These are phyloP conservation scores for Gynostemma pentaphyllum DNA, from an alignment of 306 rosid species.

Conservation along the genomic window DNA sequence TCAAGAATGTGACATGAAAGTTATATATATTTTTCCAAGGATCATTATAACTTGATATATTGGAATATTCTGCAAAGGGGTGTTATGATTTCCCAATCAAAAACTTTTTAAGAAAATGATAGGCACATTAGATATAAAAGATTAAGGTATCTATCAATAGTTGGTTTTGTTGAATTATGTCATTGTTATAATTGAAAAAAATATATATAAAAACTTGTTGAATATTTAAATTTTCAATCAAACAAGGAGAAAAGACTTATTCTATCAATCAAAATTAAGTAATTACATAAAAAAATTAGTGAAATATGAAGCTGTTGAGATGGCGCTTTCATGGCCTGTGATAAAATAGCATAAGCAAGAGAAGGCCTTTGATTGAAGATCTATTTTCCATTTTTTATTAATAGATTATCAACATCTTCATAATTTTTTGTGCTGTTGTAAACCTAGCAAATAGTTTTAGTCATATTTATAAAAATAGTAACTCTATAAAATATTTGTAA, in stretches of 20 bases:
- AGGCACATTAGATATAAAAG: conserved; percentile 7
- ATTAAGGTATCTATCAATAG: not conserved
- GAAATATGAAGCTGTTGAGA: conserved; percentile 6
- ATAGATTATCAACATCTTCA: not conserved
- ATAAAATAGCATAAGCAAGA: not conserved
- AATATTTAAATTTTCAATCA: not conserved
- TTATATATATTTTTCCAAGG: too few species aligned
- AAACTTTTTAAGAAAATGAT: not conserved
- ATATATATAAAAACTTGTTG: too few species aligned
- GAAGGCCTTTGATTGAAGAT: too few species aligned
- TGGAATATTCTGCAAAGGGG: not conserved
- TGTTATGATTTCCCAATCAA: not conserved
- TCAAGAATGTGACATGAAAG: not conserved
- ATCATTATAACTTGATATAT: too few species aligned
- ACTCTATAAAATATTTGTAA: too few species aligned
- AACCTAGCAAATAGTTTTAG: too few species aligned
- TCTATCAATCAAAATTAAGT: not conserved
- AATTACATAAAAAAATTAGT: too few species aligned
- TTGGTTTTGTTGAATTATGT: not conserved
- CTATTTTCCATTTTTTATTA: too few species aligned
- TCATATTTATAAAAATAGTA: too few species aligned
- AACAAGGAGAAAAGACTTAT: not conserved
- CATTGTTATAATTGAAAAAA: conserved; percentile 1
- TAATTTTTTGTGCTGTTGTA: too few species aligned
- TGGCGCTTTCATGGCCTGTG: conserved; percentile 4